Evolutionary conservation across 2,329 filamentous ascomycete species (phyloP), one percentile per base, ranked within the genome.

Genomic region (Diaporthe ampelina): DNA sequence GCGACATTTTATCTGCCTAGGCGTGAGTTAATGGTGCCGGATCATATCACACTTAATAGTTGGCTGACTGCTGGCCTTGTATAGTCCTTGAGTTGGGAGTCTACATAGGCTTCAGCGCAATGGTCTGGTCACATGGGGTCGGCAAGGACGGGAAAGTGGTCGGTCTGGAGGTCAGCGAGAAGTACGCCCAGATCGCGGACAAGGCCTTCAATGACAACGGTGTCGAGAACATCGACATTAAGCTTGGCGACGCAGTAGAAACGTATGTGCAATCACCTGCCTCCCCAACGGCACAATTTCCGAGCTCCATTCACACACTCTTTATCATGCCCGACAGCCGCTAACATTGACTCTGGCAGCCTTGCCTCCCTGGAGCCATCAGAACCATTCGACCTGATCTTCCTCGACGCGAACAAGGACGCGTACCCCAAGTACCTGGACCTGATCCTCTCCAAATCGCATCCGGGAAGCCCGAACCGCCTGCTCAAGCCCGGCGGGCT

Each of bases 381-480:
- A 48, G 80, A 85, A 77, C 86, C 88, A 5, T 90, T 87, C 76
- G 88, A 90, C 79, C 80, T 89, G 58, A 83, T 89, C 78, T 90
- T 90, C 78, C 84, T 89, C 75, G 88, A 89, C 73, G 88, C 88
- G 32, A 84, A 90, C 73, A 90, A 90, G 81, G 81, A 83, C 0
- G 86, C 85, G n/a, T 89, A 90, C 77, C 84, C 85, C 0, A 78
- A 77, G 9, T 90, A 89, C 78, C 82, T 90, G 50, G 78, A 81
- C 26, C 81, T 84, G 40, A 84, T 90, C 70, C 81, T 90, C 19
- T 81, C 81, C 24, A 78, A 81, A 65, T 89, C 87, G 7, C 78
- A 77, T 65, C 83, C 86, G 1, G 83, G 82, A 3, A 75, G 77
- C 8, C 24, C 78, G 3, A 77, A 76, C 19, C 84, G 87, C 9